Percentiles rank a stretch among this genome's conserved stretches.
These are phyloP conservation scores for Phytophthora nicotianae DNA, from an alignment of 352 stramenopile genomes.

Conservation along the genomic window DNA sequence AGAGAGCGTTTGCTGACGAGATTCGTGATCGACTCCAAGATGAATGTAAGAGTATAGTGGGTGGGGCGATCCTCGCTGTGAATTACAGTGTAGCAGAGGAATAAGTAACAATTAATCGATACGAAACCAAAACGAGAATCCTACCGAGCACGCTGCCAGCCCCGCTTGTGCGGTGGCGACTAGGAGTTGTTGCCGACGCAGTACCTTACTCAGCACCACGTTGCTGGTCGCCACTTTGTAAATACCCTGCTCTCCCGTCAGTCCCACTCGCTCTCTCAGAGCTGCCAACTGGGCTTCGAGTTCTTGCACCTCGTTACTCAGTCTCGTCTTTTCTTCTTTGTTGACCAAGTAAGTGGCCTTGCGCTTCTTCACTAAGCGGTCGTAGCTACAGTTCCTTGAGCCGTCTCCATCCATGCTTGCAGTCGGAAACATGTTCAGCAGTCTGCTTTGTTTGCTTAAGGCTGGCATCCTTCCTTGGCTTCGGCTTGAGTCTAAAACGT, in stretches of 20 bases:
- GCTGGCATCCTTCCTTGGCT: slow-evolving; percentile 3
- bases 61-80: slow-evolving; percentile 16
- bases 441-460: neutral
- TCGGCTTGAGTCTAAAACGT: no score
- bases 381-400: neutral
- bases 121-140: neutral
- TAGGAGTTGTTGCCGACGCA: slow-evolving; percentile 23
- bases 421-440: slow-evolving; percentile 4
- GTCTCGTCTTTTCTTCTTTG: slow-evolving; percentile 23
- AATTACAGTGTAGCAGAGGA: neutral
- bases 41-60: slow-evolving; percentile 29
- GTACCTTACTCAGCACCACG: slow-evolving; percentile 17
- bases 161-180: slow-evolving; percentile 14
- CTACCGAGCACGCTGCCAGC: slow-evolving; percentile 15
- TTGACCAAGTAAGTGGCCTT: slow-evolving; percentile 25
- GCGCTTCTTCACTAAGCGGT: slow-evolving; percentile 20
- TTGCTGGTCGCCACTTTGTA: slow-evolving; percentile 25
- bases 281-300: slow-evolving; percentile 16
- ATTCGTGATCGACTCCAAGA: slow-evolving; percentile 23
- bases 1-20: slow-evolving; percentile 34
- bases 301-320: slow-evolving; percentile 13
- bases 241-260: slow-evolving; percentile 14
- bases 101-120: neutral
- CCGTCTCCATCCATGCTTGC: slow-evolving; percentile 13
- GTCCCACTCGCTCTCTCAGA: slow-evolving; percentile 20